Evolutionary conservation across 257 asterid species (phyloP).

Genomic region (Solanum bukasovii): DNA sequence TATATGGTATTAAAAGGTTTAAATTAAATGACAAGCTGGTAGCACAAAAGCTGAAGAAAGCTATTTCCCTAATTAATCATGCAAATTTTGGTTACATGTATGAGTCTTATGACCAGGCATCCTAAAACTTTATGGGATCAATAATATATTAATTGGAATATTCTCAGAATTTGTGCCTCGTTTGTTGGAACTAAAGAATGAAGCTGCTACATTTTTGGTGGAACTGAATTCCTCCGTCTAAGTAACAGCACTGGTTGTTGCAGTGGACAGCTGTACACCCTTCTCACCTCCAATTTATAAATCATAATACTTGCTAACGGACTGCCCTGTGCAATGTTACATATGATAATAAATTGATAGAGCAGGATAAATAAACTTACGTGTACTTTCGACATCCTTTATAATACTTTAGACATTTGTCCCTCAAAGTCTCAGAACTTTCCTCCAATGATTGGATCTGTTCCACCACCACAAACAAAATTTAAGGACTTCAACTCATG

Average conservation of each 20-base stretch:
- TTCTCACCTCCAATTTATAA: background rate
- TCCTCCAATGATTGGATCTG: constrained; percentile 96
- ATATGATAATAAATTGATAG: background rate
- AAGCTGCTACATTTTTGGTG: background rate
- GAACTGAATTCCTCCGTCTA: background rate
- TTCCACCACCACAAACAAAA: constrained; percentile 21
- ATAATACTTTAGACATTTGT: constrained; percentile 74
- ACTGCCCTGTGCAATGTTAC: background rate
- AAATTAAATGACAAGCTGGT: background rate
- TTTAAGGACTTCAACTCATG: constrained; percentile 7
- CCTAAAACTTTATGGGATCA: background rate
- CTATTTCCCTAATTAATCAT: background rate
- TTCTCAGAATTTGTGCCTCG: background rate
- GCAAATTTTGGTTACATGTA: background rate
- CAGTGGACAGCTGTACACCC: background rate
- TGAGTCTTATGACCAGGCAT: background rate
- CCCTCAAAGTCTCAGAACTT: constrained; percentile 68
- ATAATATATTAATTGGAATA: background rate
- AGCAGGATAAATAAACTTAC: constrained; percentile 32
- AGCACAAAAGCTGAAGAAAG: background rate
- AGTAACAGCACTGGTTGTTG: background rate
- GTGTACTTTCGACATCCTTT: constrained; percentile 91
- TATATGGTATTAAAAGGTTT: background rate
- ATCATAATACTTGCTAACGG: background rate
- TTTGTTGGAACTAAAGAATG: background rate